Base-by-base conservation (phyloP, 108 stramenopile genomes). In the Aurantiochytrium sp. region DNA sequence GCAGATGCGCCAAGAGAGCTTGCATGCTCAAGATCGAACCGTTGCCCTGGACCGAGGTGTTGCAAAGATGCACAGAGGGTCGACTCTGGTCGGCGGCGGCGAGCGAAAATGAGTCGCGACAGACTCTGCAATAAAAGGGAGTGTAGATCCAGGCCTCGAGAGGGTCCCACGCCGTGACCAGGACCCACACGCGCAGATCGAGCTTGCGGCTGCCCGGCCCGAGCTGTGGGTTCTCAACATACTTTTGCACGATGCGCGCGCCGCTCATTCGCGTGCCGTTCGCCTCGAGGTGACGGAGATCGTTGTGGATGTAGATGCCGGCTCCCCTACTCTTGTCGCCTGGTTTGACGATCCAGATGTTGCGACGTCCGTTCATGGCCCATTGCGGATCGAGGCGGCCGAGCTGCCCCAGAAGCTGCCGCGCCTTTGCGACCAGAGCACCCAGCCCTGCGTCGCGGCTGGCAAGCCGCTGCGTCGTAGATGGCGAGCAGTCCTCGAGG, bases 111-210 rank as follows among this genome's bases (percentile, higher is more conserved):
- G 73, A 12, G 42, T 41, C 73, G 24, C 45, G 39, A 17, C 42
- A 81, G 21, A 81, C 24, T 12, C 73, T 6, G 73, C 73, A 81
- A 48, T 81, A 81, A 30, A 81, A 81, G 8, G 73, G 73, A 19
- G 8, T 24, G 3, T 81, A 81, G 19, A 81, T 48, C 73, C 73
- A 81, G 39, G 45, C 73, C 45, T 48, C 24, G 21, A 81, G 39
- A 42, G 73, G 73, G 12, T 37, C 73, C 73, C 73, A 81, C 10
- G 42, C 50, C 19, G 73, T 48, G 30, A 81, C 73, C 10, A 81
- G 73, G 42, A 81, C 73, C 73, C 73, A 81, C 12, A 81, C 73
- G 24, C 73, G 73, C 45, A 81, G 45, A 24, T 81, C 73, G 42
- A 81, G 45, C 45, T 81, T 81, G 12, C 4, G 45, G 1, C 32